Evolutionary conservation across 176 grass and related monocot species (phyloP), one percentile per base, ranked within the genome.

Genomic region (Oryza longistaminata): DNA sequence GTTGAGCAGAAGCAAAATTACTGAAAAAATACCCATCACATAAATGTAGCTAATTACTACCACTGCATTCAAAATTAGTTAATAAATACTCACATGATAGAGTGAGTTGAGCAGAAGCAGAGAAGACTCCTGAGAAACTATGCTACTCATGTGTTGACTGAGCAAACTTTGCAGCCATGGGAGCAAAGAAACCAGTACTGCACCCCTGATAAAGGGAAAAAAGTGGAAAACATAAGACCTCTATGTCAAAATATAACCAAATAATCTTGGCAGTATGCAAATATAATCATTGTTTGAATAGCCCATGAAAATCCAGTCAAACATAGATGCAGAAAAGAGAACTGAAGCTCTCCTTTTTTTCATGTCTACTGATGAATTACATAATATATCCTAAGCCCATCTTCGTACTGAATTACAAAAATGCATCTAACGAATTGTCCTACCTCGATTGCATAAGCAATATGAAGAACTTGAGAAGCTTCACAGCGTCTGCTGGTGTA

Each of bases 121-220:
- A 80, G 93, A 95, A 73, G 91, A 98, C 31, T 92, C 91, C 65
- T 93, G 96, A 55, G 91, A 93, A 21, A 90, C 83, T 81, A 95
- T 93, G 88, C 88, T 95, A 72, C 93, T 93, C 82, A 87, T 87
- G 79, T 95, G 90, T 78, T 68, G 85, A 87, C 60, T 81, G 78
- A 98, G 90, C 79, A 98, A 90, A 85, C 62, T 85, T n/a, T 89
- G 94, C 45, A 98, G 83, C 93, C 96, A 98, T 0, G 87, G 89
- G 74, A 98, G 83, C 87, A 92, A 82, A 68, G 91, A 98, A 37
- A 90, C 83, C 80, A 95, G 76, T 34, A 83, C 64, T 12, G 89
- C 85, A 25, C 93, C 96, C 83, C 96, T 95, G 75, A n/a, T 1
- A 69, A 84, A 48, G 26, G 4, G 64, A 25, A 53, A 69, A 65